Conservation (phyloP, 306 rosid species). For the Glycyrrhiza uralensis region DNA sequence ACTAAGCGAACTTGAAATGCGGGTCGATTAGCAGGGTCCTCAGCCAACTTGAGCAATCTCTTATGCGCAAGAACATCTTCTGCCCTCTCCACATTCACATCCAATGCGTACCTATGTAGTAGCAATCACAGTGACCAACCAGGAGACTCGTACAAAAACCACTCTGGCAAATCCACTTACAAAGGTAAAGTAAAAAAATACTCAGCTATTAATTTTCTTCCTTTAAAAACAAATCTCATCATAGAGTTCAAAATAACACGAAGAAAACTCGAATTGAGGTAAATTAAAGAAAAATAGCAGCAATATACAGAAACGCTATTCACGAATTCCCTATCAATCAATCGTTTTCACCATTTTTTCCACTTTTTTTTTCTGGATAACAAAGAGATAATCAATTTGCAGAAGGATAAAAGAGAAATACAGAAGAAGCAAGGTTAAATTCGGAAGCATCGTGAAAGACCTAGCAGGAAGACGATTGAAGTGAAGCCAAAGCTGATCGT, state of each 20-base stretch:
- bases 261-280: neutral
- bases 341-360: conserved; percentile 13
- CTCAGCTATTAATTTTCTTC: conserved; percentile 20
- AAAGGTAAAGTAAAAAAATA: conserved; percentile 29
- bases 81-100: conserved; percentile 98
- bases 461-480: conserved; percentile 94
- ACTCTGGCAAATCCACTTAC: conserved; percentile 41
- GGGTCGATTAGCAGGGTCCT: conserved; percentile 67
- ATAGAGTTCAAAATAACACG: neutral
- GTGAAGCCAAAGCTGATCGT: conserved; percentile 90
- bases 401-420: neutral
- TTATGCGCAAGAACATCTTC: conserved; percentile 91
- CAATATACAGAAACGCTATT: neutral
- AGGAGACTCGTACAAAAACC: conserved; percentile 34
- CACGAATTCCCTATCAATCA: neutral
- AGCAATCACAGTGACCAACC: conserved; percentile 43
- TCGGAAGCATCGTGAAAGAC: conserved; percentile 32
- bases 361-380: neutral
- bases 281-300: neutral
- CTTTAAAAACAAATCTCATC: conserved; percentile 4
- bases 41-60: conserved; percentile 79
- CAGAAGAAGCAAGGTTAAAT: conserved; percentile 15
- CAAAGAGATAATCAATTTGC: neutral
- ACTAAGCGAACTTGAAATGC: conserved; percentile 86
- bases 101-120: conserved; percentile 79